Conservation (phyloP, 2,329 filamentous ascomycete genomes). For the Fusarium gaditjirri region DNA sequence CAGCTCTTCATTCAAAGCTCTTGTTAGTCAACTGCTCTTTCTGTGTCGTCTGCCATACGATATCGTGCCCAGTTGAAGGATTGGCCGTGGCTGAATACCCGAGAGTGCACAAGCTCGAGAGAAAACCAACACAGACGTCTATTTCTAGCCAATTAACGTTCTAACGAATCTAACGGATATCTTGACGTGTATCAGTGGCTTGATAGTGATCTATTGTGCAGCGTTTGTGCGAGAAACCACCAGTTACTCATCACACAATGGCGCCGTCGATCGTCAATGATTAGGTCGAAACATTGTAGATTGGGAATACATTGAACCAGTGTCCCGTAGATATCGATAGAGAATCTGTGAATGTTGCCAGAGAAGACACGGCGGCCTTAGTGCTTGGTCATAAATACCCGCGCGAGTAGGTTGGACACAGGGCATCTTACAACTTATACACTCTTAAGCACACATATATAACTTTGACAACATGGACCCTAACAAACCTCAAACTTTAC, state of each 20-base stretch:
- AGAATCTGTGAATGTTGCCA: background rate
- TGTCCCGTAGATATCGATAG: background rate
- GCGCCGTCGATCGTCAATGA: constrained; percentile 4
- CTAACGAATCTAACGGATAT: background rate
- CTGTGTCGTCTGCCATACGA: background rate
- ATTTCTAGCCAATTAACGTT: background rate
- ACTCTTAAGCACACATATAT: background rate
- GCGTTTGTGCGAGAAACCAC: background rate
- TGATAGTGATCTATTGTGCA: constrained; percentile 15
- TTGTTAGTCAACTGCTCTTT: background rate
- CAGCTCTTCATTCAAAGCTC: background rate
- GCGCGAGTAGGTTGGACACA: background rate
- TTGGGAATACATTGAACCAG: constrained; percentile 7
- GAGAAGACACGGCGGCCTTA: background rate
- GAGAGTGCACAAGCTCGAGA: constrained; percentile 8
- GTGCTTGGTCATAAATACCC: constrained; percentile 12
- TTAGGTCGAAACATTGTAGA: constrained; percentile 1
- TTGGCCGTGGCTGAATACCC: constrained; percentile 1
- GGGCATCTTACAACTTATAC: background rate
- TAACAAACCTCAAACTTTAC: background rate
- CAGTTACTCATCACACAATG: constrained; percentile 23
- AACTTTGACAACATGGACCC: background rate
- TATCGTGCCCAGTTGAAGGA: background rate
- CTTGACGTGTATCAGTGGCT: constrained; percentile 11
- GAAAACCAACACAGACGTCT: background rate